Percentiles rank a stretch among this genome's conserved stretches.
Evolutionary conservation across 164 flowering plant species (phyloP).

Genomic region (Hamamelis virginiana): DNA sequence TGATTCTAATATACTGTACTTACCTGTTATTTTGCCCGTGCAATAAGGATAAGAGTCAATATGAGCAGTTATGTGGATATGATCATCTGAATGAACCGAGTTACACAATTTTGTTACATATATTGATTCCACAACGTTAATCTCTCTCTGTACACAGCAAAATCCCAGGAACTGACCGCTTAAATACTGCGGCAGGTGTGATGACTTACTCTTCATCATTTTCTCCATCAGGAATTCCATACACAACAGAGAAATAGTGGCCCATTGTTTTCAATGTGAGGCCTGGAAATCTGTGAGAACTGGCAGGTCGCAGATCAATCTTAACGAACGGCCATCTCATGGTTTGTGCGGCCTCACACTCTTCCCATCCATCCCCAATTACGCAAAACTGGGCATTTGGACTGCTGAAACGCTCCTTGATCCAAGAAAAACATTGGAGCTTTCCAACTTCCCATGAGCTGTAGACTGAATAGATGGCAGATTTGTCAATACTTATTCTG

Average conservation of each 20-base stretch:
- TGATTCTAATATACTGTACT: background rate
- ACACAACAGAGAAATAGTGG: constrained; percentile 64
- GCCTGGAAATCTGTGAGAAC: constrained; percentile 81
- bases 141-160: background rate
- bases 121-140: background rate
- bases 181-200: constrained; percentile 5
- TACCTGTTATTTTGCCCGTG: background rate
- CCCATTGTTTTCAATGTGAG: constrained; percentile 61
- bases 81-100: background rate
- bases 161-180: background rate
- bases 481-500: background rate
- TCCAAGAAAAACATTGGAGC: constrained; percentile 73
- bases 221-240: constrained; percentile 44
- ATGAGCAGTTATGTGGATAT: background rate
- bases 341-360: constrained; percentile 81
- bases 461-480: constrained; percentile 54
- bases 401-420: constrained; percentile 62
- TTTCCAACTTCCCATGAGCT: constrained; percentile 96
- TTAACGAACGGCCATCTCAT: constrained; percentile 88
- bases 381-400: constrained; percentile 73
- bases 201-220: constrained; percentile 31
- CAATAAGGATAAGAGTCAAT: no score
- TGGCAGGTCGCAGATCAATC: constrained; percentile 57
- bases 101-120: background rate
- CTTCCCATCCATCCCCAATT: constrained; percentile 96